Evolutionary conservation across 345 rosid genomes (phyloP).

Genomic region (Aquilaria sinensis): DNA sequence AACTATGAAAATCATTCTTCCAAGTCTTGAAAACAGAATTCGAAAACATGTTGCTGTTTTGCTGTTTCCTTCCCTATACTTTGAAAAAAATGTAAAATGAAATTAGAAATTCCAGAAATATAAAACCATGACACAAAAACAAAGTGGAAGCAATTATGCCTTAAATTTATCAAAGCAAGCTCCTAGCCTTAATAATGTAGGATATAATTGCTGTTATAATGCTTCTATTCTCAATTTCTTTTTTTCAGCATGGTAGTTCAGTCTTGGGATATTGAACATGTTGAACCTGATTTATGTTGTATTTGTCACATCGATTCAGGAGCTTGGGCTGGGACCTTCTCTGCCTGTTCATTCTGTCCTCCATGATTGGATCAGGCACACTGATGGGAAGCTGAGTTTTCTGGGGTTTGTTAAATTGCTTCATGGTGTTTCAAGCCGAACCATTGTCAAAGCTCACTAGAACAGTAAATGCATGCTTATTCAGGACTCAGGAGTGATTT

Average conservation of each 20-base stretch:
- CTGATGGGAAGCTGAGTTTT: conserved; percentile 94
- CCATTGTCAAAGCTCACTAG: conserved; percentile 46
- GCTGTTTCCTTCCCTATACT: too few species aligned
- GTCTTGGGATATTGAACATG: not conserved
- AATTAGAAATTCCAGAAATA: too few species aligned
- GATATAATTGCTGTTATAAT: too few species aligned
- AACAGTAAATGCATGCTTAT: conserved; percentile 7
- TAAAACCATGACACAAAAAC: too few species aligned
- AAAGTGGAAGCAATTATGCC: too few species aligned
- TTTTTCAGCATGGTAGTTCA: not conserved
- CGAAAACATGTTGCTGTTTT: too few species aligned
- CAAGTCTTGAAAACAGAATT: too few species aligned
- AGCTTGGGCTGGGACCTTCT: conserved; percentile 86
- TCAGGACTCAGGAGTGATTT: conserved; percentile 8
- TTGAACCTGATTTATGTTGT: not conserved
- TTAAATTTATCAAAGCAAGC: too few species aligned
- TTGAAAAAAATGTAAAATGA: too few species aligned
- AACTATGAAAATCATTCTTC: too few species aligned
- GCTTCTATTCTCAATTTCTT: too few species aligned
- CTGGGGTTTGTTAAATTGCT: conserved; percentile 83
- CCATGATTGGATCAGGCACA: conserved; percentile 92
- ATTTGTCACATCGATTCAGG: conserved; percentile 40
- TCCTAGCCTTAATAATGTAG: too few species aligned
- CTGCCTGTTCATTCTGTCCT: conserved; percentile 87
- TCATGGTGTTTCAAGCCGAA: conserved; percentile 77